Evolutionary conservation across 495 filamentous ascomycete genomes (phyloP).

Genomic region (Sporormia fimetaria): DNA sequence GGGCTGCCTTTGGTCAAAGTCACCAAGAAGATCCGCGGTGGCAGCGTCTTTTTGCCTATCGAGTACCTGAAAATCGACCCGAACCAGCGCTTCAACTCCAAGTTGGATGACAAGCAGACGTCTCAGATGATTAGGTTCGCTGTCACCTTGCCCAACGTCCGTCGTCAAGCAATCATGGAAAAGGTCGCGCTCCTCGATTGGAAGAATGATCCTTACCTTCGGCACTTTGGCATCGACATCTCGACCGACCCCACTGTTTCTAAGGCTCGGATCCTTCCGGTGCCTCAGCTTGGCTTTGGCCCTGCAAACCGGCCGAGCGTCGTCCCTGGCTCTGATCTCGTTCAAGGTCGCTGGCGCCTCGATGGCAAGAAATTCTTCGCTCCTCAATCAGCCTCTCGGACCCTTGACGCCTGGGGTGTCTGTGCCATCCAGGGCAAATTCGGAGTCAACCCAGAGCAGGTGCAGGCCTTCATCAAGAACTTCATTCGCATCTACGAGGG

Average conservation of each 20-base stretch:
- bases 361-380: constrained; percentile 62
- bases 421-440: constrained; percentile 40
- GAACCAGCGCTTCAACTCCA: constrained; percentile 69
- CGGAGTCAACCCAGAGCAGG: constrained; percentile 11
- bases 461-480: constrained; percentile 29
- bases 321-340: constrained; percentile 40
- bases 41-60: constrained; percentile 56
- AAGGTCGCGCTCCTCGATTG: constrained; percentile 59
- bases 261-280: constrained; percentile 54
- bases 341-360: constrained; percentile 72
- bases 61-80: constrained; percentile 53
- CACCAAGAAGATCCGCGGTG: constrained; percentile 38
- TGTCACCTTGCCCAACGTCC: constrained; percentile 49
- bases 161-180: constrained; percentile 49
- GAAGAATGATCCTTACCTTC: constrained; percentile 53
- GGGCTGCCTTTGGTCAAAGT: constrained; percentile 63
- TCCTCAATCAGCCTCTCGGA: constrained; percentile 38
- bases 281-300: constrained; percentile 56
- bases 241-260: constrained; percentile 45
- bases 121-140: constrained; percentile 81
- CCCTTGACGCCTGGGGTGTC: constrained; percentile 62
- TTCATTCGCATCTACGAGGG: constrained; percentile 49
- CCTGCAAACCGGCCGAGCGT: constrained; percentile 29
- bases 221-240: constrained; percentile 58
- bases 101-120: constrained; percentile 62